Conservation (phyloP, 331 rosid genomes). For the Stylosanthes scabra region DNA sequence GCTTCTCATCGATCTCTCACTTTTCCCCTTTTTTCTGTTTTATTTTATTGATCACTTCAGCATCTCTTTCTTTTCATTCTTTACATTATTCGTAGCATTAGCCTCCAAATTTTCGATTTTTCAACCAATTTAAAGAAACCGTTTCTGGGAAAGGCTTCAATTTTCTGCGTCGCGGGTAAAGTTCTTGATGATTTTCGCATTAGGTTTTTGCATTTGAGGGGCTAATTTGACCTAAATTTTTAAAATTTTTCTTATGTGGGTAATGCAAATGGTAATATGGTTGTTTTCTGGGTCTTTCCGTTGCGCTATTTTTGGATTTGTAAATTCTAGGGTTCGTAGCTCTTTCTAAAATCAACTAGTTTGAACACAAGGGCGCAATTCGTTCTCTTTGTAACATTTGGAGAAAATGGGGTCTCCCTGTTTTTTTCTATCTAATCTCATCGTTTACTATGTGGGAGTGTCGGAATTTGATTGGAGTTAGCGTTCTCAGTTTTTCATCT, state of each 20-base stretch:
- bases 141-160: constrained; percentile 6
- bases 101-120: background rate
- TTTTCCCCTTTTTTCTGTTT: background rate
- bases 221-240: background rate
- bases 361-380: background rate
- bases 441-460: background rate
- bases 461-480: background rate
- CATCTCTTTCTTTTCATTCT: background rate
- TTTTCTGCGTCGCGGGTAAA: background rate
- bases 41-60: background rate
- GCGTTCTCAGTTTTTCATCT: background rate
- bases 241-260: background rate
- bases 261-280: constrained; percentile 8
- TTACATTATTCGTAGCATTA: background rate
- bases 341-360: background rate
- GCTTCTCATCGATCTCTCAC: constrained; percentile 42
- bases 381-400: constrained; percentile 11
- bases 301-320: constrained; percentile 10
- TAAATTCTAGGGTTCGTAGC: constrained; percentile 41
- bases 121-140: constrained; percentile 27
- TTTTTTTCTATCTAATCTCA: background rate
- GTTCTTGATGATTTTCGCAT: background rate
- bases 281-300: constrained; percentile 3
- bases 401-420: background rate
- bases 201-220: background rate